These are phyloP conservation scores for Triticum turgidum DNA, from an alignment of 176 grass and related monocot genomes.

Conservation along the genomic window DNA sequence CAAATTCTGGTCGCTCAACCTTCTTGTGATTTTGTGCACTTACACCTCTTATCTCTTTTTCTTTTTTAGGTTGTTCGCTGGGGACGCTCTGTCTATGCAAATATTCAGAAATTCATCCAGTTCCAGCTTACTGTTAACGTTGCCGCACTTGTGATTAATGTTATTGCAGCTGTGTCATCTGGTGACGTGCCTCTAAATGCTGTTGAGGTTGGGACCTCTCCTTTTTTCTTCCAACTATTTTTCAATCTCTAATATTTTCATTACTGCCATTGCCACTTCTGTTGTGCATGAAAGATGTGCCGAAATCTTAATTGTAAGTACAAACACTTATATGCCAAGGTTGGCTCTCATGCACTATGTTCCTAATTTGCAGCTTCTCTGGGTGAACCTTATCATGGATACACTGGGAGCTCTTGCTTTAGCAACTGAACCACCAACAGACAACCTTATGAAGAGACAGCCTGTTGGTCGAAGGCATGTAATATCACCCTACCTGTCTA, in stretches of 20 bases:
- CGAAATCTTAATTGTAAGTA: constrained; percentile 2
- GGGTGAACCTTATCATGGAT: constrained; percentile 99
- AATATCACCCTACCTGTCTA: constrained; percentile 21
- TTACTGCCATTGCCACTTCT: neutral
- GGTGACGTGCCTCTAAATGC: constrained; percentile 95
- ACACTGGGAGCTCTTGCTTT: constrained; percentile 96
- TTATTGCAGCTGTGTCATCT: constrained; percentile 88
- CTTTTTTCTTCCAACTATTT: neutral
- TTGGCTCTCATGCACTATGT: constrained; percentile 13
- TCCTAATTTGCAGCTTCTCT: constrained; percentile 70
- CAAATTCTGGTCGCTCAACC: neutral
- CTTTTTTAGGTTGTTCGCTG: constrained; percentile 85
- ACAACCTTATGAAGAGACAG: constrained; percentile 88
- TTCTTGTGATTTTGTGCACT: constrained; percentile 19
- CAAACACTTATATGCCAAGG: neutral
- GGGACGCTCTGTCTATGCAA: constrained; percentile 96
- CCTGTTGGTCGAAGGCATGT: constrained; percentile 96
- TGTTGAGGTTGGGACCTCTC: constrained; percentile 63
- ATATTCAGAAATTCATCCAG: constrained; percentile 99
- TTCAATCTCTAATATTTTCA: neutral
- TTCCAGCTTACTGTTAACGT: constrained; percentile 99
- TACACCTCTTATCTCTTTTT: constrained; percentile 5
- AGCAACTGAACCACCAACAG: constrained; percentile 88
- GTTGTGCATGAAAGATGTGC: constrained; percentile 15
- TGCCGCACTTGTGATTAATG: constrained; percentile 93